These are phyloP conservation scores for Hirsutella minnesotensis DNA, from an alignment of 2,329 filamentous ascomycete genomes.

Conservation along the genomic window DNA sequence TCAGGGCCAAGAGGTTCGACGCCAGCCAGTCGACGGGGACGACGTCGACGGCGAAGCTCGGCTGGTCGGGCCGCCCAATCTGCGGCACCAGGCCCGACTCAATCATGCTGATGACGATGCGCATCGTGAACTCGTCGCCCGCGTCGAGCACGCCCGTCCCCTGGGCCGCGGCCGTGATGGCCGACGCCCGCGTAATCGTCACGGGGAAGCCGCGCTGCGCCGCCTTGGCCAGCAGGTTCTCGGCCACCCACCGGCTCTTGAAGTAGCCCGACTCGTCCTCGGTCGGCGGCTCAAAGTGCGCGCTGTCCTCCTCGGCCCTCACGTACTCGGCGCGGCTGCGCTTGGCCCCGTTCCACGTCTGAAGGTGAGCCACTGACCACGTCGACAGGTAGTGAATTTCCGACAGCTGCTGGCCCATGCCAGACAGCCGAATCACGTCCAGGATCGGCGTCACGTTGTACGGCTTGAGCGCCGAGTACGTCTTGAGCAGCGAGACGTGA, in stretches of 20 bases:
- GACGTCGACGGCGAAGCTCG: constrained; percentile 12
- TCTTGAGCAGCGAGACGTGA: constrained; percentile 14
- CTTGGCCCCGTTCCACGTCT: constrained; percentile 11
- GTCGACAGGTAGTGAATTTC: constrained; percentile 14
- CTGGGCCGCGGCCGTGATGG: constrained; percentile 8
- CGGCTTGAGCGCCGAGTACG: constrained; percentile 10
- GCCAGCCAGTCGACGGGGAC: constrained; percentile 13
- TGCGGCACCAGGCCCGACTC: constrained; percentile 12
- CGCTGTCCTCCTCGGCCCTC: constrained; percentile 9
- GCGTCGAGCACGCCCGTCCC: constrained; percentile 7
- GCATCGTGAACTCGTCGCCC: constrained; percentile 13
- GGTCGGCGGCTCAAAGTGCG: constrained; percentile 12
- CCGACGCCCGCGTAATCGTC: constrained; percentile 11
- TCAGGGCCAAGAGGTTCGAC: constrained; percentile 9
- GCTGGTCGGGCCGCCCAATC: constrained; percentile 9
- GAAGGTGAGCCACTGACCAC: constrained; percentile 15
- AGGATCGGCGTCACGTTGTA: constrained; percentile 12
- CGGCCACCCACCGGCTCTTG: constrained; percentile 15
- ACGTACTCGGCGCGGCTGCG: constrained; percentile 8
- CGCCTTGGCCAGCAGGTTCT: constrained; percentile 12
- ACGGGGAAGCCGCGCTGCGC: constrained; percentile 12
- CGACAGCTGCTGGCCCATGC: constrained; percentile 8
- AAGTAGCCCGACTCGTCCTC: constrained; percentile 15
- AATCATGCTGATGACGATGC: constrained; percentile 12
- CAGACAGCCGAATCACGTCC: constrained; percentile 14